phyloP scores from a whole-genome alignment of 75 land plant species.

The Pinus taeda region DNA sequence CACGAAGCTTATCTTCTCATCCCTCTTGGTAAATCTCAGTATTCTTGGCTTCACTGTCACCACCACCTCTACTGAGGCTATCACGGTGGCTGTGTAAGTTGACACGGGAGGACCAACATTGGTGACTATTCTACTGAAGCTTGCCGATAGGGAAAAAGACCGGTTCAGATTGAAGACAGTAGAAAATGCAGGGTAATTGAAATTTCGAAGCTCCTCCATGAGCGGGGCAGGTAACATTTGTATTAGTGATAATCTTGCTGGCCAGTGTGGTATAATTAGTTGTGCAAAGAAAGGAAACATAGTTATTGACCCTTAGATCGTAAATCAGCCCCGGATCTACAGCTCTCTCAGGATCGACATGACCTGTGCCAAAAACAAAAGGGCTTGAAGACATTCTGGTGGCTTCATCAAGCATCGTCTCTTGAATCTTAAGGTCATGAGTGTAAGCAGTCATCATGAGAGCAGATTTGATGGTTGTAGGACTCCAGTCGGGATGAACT shows the following conservation, averaged over 20 bases:
- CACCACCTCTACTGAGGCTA: constrained; percentile 23
- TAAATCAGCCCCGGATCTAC: constrained; percentile 50
- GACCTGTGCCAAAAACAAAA: constrained; percentile 54
- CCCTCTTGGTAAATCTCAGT: constrained; percentile 36
- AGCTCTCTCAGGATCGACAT: constrained; percentile 30
- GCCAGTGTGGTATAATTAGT: constrained; percentile 1
- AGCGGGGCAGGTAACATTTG: constrained; percentile 12
- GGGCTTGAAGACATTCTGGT: constrained; percentile 56
- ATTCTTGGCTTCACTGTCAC: constrained; percentile 48
- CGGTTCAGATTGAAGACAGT: constrained; percentile 34
- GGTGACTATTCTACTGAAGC: constrained; percentile 56
- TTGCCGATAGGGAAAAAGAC: constrained; percentile 28
- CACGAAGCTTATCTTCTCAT: constrained; percentile 47
- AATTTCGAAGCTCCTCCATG: constrained; percentile 30
- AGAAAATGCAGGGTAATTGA: constrained; percentile 70
- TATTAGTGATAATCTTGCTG: background rate
- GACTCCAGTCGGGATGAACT: constrained; percentile 83
- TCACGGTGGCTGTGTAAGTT: constrained; percentile 25
- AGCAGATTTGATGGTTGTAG: constrained; percentile 78
- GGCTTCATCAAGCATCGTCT: constrained; percentile 63
- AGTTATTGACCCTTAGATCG: constrained; percentile 29
- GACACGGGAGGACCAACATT: constrained; percentile 54
- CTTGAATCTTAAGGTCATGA: constrained; percentile 25
- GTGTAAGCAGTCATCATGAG: constrained; percentile 81
- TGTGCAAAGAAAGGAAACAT: constrained; percentile 28